These are phyloP conservation scores for Entomortierella lignicola DNA, from an alignment of 192 early-diverging fungal species.

Conservation along the genomic window DNA sequence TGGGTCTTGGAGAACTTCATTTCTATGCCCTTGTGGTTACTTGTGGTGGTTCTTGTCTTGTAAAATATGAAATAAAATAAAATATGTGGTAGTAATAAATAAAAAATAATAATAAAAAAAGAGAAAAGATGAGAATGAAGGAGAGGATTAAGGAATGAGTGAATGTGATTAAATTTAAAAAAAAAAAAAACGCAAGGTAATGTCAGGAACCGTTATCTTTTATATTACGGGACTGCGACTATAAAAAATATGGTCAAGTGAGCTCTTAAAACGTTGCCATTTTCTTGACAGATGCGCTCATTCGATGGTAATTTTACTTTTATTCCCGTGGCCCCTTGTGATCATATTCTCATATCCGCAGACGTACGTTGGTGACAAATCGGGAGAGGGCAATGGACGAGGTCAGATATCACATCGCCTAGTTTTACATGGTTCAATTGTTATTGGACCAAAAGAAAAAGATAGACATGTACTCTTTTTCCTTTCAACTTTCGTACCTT, in stretches of 20 bases:
- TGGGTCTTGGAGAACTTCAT: conserved; percentile 49
- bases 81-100: not conserved
- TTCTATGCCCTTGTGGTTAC: conserved; percentile 2
- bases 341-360: not conserved
- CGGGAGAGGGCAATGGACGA: not conserved
- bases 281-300: conserved; percentile 5
- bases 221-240: not conserved
- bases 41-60: not conserved
- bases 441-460: no score
- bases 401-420: not conserved
- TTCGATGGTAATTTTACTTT: not conserved
- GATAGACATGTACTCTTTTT: no score
- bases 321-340: not conserved
- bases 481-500: no score
- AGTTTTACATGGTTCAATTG: not conserved
- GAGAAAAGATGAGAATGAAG: not conserved
- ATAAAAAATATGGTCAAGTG: not conserved
- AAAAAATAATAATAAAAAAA: not conserved
- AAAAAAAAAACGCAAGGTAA: conserved; percentile 1
- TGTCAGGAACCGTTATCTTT: not conserved
- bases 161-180: not conserved
- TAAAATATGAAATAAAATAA: not conserved
- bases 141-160: not conserved
- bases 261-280: conserved; percentile 2
- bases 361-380: not conserved